Evolutionary conservation across 805 yeast species (phyloP), one percentile per base, ranked within the genome.

Genomic region (Kodamaea restingae): DNA sequence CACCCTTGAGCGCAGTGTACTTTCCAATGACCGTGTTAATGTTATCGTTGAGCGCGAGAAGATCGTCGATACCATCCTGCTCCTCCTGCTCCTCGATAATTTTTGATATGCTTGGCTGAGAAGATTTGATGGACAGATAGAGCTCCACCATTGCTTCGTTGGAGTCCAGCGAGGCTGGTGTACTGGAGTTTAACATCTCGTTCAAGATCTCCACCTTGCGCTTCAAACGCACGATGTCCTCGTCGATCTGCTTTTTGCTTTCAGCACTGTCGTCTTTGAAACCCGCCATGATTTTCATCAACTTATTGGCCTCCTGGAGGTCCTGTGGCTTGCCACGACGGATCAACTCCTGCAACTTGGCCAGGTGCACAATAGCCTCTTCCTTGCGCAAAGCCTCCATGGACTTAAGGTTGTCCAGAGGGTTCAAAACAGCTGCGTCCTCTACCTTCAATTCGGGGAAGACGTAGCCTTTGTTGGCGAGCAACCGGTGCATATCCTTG

Each of bases 261-360:
- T 81, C 85, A 39, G 78, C 77, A 44, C 80, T 78, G 58, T 88
- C 96, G 53, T 85, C 88, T 60, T 85, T 85, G 70, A 88, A 93
- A 4, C 99, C 99, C 4, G 98, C 95, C 96, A 93, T 88, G 50
- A 93, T 80, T 60, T 91, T 88, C 98, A 93, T 93, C 61, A 93
- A 74, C 51, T 85, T 87, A 62, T 93, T 93, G 32, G 99, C 99
- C 62, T 93, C 98, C 52, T 83, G 86, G 55, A 93, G 75, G 64
- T 93, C 99, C 47, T 82, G 85, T 5, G 98, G 98, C 60, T 86
- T 84, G 30, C 98, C 98, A 52, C 97, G 76, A 64, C 98, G 81
- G 46, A 93, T 85, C 46, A 93, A 73, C 61, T 93, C 98, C 64
- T 93, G 98, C 48, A 93, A 75, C 65, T 93, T 93, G 12, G 98